Evolutionary conservation across 345 rosid genomes (phyloP).

Genomic region (Brassica incana): DNA sequence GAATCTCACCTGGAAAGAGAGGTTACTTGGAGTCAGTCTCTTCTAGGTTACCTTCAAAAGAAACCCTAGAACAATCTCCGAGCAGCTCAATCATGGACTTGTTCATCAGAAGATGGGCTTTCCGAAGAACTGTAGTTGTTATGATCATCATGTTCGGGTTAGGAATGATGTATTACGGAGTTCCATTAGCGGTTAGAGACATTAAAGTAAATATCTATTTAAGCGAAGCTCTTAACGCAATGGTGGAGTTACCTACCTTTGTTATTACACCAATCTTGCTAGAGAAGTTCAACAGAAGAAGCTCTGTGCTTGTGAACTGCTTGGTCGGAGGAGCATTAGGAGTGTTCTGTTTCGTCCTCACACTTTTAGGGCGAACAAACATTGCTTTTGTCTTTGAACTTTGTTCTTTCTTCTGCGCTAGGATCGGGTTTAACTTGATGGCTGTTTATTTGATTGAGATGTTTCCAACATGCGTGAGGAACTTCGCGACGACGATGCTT

Average conservation of each 20-base stretch:
- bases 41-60: constrained; percentile 2
- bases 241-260: constrained; percentile 45
- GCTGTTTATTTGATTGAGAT: constrained; percentile 48
- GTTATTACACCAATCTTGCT: constrained; percentile 41
- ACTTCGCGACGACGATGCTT: constrained; percentile 46
- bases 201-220: too few species aligned
- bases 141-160: constrained; percentile 47
- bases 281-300: constrained; percentile 38
- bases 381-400: constrained; percentile 46
- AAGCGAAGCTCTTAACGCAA: constrained; percentile 45
- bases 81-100: constrained; percentile 28
- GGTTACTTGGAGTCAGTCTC: constrained; percentile 19
- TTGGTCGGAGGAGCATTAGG: constrained; percentile 42
- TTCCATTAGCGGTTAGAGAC: constrained; percentile 49
- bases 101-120: constrained; percentile 36
- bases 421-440: constrained; percentile 44
- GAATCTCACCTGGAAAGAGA: constrained; percentile 30
- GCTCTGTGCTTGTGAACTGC: constrained; percentile 40
- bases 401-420: constrained; percentile 49
- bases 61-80: not conserved
- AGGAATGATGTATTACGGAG: constrained; percentile 51
- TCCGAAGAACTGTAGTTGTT: constrained; percentile 19
- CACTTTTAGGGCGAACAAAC: not conserved
- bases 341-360: constrained; percentile 40
- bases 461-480: constrained; percentile 57